These are phyloP conservation scores for Cenchrus americanus DNA, from an alignment of 176 grass and related monocot species.

Conservation along the genomic window DNA sequence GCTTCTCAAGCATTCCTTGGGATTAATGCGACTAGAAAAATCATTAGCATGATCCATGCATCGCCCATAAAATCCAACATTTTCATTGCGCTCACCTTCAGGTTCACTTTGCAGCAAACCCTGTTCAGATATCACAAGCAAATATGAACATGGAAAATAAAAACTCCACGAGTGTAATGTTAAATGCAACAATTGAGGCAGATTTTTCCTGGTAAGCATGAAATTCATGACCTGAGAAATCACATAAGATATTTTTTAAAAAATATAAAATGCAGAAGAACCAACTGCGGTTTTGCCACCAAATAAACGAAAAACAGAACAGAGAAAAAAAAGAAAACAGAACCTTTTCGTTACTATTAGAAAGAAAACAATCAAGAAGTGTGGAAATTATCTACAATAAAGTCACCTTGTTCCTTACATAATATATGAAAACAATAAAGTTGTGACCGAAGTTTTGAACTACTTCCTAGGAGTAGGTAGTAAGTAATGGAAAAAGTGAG, in stretches of 20 bases:
- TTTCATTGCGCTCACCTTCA: constrained; percentile 82
- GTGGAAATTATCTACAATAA: constrained; percentile 25
- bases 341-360: constrained; percentile 14
- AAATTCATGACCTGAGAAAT: constrained; percentile 12
- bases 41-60: constrained; percentile 74
- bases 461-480: constrained; percentile 17
- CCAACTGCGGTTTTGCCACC: neutral
- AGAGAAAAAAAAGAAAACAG: neutral
- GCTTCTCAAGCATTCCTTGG: constrained; percentile 49
- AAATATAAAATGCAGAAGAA: neutral
- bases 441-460: constrained; percentile 14
- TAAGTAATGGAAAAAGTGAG: constrained; percentile 7
- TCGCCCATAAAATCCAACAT: constrained; percentile 88
- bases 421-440: neutral
- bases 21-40: constrained; percentile 40
- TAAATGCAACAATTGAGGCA: neutral
- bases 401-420: constrained; percentile 13
- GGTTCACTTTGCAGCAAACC: constrained; percentile 89
- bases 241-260: too few species aligned
- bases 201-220: neutral
- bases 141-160: constrained; percentile 25
- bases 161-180: constrained; percentile 8
- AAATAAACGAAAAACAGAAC: constrained; percentile 7
- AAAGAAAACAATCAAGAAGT: constrained; percentile 23
- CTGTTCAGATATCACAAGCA: constrained; percentile 48